phyloP scores from a whole-genome alignment of 495 filamentous ascomycete genomes.

The Penicillium maclennaniae region DNA sequence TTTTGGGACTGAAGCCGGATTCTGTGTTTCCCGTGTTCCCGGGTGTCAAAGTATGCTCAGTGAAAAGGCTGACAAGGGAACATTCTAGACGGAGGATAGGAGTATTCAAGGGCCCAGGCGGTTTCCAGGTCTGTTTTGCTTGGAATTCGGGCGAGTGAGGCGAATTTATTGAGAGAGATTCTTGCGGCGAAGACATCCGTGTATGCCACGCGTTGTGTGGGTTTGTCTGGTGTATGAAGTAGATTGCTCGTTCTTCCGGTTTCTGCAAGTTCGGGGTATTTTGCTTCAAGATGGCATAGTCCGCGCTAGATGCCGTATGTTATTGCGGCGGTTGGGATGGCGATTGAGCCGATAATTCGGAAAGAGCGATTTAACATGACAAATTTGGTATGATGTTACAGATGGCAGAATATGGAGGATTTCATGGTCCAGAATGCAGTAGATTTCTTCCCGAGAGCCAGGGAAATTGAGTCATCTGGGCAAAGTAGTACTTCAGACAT shows the following conservation, averaged over 20 bases:
- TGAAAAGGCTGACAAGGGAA: conserved; percentile 19
- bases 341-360: conserved; percentile 13
- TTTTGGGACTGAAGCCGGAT: conserved; percentile 4
- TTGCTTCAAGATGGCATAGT: conserved; percentile 25
- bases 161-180: conserved; percentile 19
- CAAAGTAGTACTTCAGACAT: too few species aligned
- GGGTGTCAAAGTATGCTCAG: conserved; percentile 2
- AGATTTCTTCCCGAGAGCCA: background rate
- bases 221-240: conserved; percentile 12
- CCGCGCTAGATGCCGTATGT: conserved; percentile 22
- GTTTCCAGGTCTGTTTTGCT: too few species aligned
- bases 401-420: too few species aligned
- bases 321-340: conserved; percentile 12
- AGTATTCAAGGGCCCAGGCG: too few species aligned
- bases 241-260: conserved; percentile 15
- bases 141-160: background rate
- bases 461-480: too few species aligned
- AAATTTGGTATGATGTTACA: background rate
- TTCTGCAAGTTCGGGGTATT: conserved; percentile 26
- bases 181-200: conserved; percentile 32
- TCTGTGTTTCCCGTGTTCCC: conserved; percentile 21
- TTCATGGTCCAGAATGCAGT: too few species aligned
- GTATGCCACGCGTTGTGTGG: conserved; percentile 26
- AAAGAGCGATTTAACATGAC: conserved; percentile 15
- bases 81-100: background rate